Evolutionary conservation across 2,329 filamentous ascomycete species (phyloP).

Genomic region (Metarhizium rileyi): DNA sequence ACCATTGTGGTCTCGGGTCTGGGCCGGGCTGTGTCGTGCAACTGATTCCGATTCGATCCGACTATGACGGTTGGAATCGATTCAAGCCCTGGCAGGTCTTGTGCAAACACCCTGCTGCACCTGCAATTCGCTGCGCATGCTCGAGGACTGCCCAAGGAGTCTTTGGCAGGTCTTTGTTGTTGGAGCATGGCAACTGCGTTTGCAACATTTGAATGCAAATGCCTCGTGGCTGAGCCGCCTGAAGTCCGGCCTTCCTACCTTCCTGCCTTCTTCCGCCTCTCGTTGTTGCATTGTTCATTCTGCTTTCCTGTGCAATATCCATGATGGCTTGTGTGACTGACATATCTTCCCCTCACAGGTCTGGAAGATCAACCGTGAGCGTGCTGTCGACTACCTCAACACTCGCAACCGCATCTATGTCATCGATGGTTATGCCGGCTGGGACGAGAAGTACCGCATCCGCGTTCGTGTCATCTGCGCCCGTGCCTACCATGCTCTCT

Average conservation of each 20-base stretch:
- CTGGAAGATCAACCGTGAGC: slow-evolving; percentile 99
- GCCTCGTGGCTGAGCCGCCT: neutral
- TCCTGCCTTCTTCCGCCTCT: neutral
- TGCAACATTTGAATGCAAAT: neutral
- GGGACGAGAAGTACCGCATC: slow-evolving; percentile 98
- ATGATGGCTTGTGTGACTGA: slow-evolving; percentile 11
- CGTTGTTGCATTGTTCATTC: neutral
- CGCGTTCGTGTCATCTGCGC: slow-evolving; percentile 96
- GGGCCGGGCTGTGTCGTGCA: neutral
- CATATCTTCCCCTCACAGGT: slow-evolving; percentile 48
- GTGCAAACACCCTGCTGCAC: neutral
- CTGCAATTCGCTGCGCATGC: neutral
- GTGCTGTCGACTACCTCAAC: slow-evolving; percentile 98
- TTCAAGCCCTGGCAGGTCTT: neutral
- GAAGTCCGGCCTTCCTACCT: neutral
- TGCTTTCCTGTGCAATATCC: neutral
- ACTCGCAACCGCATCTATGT: slow-evolving; percentile 98
- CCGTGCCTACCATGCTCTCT: slow-evolving; percentile 97
- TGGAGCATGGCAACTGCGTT: neutral
- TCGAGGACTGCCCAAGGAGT: neutral
- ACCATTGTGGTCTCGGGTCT: neutral
- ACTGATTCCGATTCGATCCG: neutral
- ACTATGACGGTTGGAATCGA: neutral
- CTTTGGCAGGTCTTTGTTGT: neutral
- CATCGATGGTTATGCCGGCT: slow-evolving; percentile 92